phyloP scores from a whole-genome alignment of 352 stramenopile genomes.

The Phytophthora melonis region DNA sequence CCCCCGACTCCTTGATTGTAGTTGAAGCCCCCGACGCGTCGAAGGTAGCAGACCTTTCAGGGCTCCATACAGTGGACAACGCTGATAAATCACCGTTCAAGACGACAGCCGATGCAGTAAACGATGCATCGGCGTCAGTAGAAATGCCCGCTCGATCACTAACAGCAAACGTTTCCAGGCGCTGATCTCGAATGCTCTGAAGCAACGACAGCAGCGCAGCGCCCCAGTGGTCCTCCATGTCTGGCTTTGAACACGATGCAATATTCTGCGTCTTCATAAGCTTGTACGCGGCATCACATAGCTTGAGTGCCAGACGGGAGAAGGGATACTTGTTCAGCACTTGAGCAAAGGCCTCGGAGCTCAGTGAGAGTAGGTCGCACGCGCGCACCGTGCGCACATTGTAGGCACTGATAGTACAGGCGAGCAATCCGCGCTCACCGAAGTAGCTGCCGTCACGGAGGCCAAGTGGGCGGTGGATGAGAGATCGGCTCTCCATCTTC shows the following conservation, averaged over 20 bases:
- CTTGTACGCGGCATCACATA: background rate
- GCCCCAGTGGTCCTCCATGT: conserved; percentile 1
- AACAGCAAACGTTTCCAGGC: background rate
- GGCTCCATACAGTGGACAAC: too few relatives aligned
- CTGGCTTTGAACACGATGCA: background rate
- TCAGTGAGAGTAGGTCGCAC: background rate
- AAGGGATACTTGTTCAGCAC: background rate
- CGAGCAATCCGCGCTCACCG: background rate
- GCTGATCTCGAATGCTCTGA: too few relatives aligned
- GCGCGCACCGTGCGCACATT: background rate
- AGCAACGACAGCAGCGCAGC: background rate
- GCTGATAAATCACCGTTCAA: too few relatives aligned
- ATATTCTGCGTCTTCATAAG: background rate
- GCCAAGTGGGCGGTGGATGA: background rate
- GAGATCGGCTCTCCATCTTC: background rate
- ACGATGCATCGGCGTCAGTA: too few relatives aligned
- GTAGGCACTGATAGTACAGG: background rate
- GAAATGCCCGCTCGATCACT: too few relatives aligned
- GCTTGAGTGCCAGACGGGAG: background rate
- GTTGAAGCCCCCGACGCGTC: too few relatives aligned
- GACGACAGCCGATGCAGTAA: too few relatives aligned
- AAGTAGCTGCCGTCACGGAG: background rate
- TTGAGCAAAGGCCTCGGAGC: conserved; percentile 3
- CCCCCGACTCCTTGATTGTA: too few relatives aligned
- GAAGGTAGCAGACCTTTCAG: too few relatives aligned